phyloP scores from a whole-genome alignment of 345 rosid genomes.

The Luvunga scandens region DNA sequence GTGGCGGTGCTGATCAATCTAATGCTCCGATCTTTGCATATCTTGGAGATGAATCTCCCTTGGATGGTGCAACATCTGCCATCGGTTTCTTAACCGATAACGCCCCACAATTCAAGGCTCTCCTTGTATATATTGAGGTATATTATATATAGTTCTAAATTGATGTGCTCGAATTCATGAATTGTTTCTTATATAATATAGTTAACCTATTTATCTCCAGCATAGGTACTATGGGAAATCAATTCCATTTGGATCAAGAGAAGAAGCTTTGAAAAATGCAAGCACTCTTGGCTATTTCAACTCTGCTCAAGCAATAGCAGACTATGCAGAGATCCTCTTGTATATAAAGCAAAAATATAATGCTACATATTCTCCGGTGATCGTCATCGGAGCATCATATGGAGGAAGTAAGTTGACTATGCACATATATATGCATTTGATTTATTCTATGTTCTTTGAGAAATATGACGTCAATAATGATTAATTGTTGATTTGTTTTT shows the following conservation, averaged over 20 bases:
- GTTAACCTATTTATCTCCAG: constrained; percentile 13
- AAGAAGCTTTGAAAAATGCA: constrained; percentile 43
- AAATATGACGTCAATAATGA: not conserved
- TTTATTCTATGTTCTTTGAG: not conserved
- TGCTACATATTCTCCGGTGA: constrained; percentile 49
- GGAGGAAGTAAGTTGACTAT: constrained; percentile 56
- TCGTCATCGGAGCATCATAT: constrained; percentile 69
- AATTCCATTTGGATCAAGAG: constrained; percentile 43
- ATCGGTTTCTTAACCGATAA: constrained; percentile 35
- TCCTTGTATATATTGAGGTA: constrained; percentile 44
- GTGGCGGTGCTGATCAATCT: constrained; percentile 26
- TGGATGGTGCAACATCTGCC: not conserved
- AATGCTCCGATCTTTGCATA: constrained; percentile 38
- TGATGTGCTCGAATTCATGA: not conserved
- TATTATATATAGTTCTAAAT: too few species aligned
- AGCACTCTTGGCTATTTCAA: constrained; percentile 51
- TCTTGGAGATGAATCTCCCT: constrained; percentile 32
- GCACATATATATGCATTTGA: too few species aligned
- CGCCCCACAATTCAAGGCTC: constrained; percentile 31
- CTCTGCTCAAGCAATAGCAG: constrained; percentile 58
- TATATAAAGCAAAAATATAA: constrained; percentile 36
- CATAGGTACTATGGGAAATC: constrained; percentile 51
- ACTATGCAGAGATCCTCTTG: constrained; percentile 53
- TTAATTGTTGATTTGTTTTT: not conserved
- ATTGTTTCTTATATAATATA: too few species aligned